phyloP scores from a whole-genome alignment of 2,329 filamentous ascomycete species.

The Xylaria multiplex region DNA sequence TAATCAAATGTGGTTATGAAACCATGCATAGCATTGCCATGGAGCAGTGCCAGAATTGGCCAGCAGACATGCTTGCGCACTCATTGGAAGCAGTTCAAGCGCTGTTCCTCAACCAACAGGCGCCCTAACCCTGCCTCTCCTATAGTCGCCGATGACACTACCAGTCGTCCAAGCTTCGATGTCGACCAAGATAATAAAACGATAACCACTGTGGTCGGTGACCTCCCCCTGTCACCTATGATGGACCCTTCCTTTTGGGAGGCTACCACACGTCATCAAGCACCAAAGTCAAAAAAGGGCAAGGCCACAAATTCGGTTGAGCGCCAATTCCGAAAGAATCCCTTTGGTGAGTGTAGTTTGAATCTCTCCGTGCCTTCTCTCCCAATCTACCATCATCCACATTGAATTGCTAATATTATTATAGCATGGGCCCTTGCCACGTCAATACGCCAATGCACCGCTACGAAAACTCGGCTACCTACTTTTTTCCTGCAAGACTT shows the following conservation, averaged over 20 bases:
- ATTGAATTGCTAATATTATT: slow-evolving; percentile 14
- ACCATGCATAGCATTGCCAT: slow-evolving; percentile 45
- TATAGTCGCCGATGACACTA: slow-evolving; percentile 26
- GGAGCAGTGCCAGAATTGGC: slow-evolving; percentile 41
- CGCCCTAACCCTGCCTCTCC: slow-evolving; percentile 37
- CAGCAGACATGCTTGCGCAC: slow-evolving; percentile 14
- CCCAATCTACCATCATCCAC: background rate
- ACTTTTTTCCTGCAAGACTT: slow-evolving; percentile 73
- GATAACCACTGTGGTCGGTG: slow-evolving; percentile 57
- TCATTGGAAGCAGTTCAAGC: slow-evolving; percentile 22
- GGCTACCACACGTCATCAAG: slow-evolving; percentile 55
- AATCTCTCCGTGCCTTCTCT: background rate
- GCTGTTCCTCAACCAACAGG: slow-evolving; percentile 35
- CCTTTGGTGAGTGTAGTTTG: slow-evolving; percentile 64
- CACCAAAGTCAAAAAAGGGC: slow-evolving; percentile 51
- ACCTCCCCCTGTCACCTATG: slow-evolving; percentile 64
- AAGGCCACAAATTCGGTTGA: slow-evolving; percentile 60
- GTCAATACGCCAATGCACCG: slow-evolving; percentile 65
- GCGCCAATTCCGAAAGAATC: slow-evolving; percentile 67
- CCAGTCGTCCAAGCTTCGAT: slow-evolving; percentile 47
- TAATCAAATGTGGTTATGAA: slow-evolving; percentile 48
- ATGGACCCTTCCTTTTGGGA: slow-evolving; percentile 63
- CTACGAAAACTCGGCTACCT: slow-evolving; percentile 63
- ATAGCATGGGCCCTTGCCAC: slow-evolving; percentile 70
- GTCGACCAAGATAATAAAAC: slow-evolving; percentile 56